Evolutionary conservation across 1,284 basidiomycete species (phyloP).

Genomic region (Nidula niveotomentosa): DNA sequence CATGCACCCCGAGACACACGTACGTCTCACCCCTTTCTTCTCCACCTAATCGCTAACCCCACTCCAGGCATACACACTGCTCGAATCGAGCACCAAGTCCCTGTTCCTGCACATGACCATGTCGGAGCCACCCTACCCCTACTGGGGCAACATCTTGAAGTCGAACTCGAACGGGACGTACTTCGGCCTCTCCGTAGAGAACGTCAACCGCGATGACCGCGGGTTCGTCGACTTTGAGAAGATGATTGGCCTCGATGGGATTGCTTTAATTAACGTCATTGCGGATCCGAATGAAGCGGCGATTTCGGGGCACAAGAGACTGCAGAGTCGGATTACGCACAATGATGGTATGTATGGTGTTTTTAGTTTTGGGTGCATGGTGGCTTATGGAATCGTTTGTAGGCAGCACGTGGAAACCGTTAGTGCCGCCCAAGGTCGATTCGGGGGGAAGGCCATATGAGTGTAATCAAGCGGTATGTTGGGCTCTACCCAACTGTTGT

Average conservation of each 20-base stretch:
- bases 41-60: slow-evolving; percentile 1
- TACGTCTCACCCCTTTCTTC: slow-evolving; percentile 32
- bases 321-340: slow-evolving; percentile 91
- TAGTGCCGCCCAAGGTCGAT: slow-evolving; percentile 77
- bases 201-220: slow-evolving; percentile 85
- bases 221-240: slow-evolving; percentile 99
- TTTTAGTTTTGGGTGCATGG: not conserved
- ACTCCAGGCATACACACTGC: slow-evolving; percentile 83
- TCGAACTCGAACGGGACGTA: slow-evolving; percentile 99
- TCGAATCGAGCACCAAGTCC: slow-evolving; percentile 92
- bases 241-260: slow-evolving; percentile 94
- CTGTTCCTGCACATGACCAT: slow-evolving; percentile 97
- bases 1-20: slow-evolving; percentile 87
- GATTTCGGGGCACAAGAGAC: slow-evolving; percentile 72
- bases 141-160: slow-evolving; percentile 93
- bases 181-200: slow-evolving; percentile 83
- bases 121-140: slow-evolving; percentile 70
- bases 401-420: slow-evolving; percentile 87
- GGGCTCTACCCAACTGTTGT: not conserved
- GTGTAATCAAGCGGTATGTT: slow-evolving; percentile 70
- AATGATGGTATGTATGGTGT: slow-evolving; percentile 75
- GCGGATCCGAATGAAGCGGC: slow-evolving; percentile 78
- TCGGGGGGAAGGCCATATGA: slow-evolving; percentile 76
- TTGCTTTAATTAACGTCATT: slow-evolving; percentile 92
- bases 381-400: not conserved